Percentiles rank a stretch among this genome's conserved stretches.
phyloP scores from a whole-genome alignment of 2,329 filamentous ascomycete genomes.

The Monosporascus cannonballus region DNA sequence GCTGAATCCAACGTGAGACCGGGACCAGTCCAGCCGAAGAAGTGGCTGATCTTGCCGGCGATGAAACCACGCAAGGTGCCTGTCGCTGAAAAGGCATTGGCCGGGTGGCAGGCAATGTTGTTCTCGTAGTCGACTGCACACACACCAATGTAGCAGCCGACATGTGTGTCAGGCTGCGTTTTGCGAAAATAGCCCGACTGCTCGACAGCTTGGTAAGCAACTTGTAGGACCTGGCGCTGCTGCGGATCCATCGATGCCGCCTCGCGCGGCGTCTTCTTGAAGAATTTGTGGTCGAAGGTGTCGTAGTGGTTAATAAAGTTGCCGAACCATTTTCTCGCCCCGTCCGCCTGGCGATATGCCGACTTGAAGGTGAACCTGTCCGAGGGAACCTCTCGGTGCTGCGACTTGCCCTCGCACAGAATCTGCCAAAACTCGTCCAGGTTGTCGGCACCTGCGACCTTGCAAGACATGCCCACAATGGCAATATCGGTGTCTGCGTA shows the following conservation, averaged over 20 bases:
- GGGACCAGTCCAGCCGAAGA: conserved; percentile 31
- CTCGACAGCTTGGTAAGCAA: conserved; percentile 21
- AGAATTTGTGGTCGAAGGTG: conserved; percentile 20
- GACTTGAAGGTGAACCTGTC: conserved; percentile 18
- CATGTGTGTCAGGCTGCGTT: conserved; percentile 5
- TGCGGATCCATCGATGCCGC: conserved; percentile 14
- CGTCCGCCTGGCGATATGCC: conserved; percentile 17
- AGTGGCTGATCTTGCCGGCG: conserved; percentile 24
- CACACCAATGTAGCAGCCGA: conserved; percentile 33
- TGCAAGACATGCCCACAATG: conserved; percentile 30
- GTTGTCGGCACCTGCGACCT: conserved; percentile 28
- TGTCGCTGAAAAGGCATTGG: conserved; percentile 29
- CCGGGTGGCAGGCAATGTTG: conserved; percentile 30
- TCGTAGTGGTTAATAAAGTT: conserved; percentile 21
- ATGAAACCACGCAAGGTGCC: conserved; percentile 23
- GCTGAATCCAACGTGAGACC: conserved; percentile 27
- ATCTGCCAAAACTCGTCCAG: conserved; percentile 28
- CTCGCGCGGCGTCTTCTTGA: conserved; percentile 15
- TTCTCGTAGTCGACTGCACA: conserved; percentile 1
- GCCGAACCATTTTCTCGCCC: conserved; percentile 20
- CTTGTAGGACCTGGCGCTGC: conserved; percentile 13
- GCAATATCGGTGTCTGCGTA: conserved; percentile 26
- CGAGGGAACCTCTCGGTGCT: conserved; percentile 21
- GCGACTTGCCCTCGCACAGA: conserved; percentile 20
- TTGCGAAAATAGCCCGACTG: conserved; percentile 18